Conservation (phyloP, 805 yeast species). For the Komagataella phaffii region DNA sequence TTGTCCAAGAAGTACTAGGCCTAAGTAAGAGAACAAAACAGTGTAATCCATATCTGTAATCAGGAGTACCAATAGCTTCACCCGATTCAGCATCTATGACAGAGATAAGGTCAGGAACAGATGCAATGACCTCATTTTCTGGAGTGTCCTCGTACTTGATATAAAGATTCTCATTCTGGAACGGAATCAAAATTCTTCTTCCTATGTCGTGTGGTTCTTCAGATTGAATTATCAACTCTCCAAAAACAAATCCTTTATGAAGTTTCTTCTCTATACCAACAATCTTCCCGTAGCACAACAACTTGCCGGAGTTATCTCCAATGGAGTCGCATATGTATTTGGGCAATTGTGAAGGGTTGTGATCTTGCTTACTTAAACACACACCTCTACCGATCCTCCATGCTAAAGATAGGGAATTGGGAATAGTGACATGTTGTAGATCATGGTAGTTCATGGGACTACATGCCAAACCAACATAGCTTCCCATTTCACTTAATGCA, state of each 20-base stretch:
- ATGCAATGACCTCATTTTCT: slow-evolving; percentile 18
- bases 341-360: not conserved
- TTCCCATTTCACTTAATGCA: slow-evolving; percentile 27
- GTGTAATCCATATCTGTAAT: slow-evolving; percentile 28
- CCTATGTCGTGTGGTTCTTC: slow-evolving; percentile 3
- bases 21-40: slow-evolving; percentile 29
- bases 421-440: slow-evolving; percentile 9
- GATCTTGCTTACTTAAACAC: slow-evolving; percentile 19
- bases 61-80: slow-evolving; percentile 35
- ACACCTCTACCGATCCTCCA: slow-evolving; percentile 37
- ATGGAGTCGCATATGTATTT: not conserved
- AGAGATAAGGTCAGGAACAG: slow-evolving; percentile 33
- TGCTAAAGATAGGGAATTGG: slow-evolving; percentile 22
- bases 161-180: slow-evolving; percentile 32
- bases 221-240: slow-evolving; percentile 22
- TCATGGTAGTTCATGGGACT: slow-evolving; percentile 11
- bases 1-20: slow-evolving; percentile 22
- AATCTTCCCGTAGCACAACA: slow-evolving; percentile 27
- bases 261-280: slow-evolving; percentile 26
- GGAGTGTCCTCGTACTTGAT: slow-evolving; percentile 13
- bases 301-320: slow-evolving; percentile 19
- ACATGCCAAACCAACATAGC: slow-evolving; percentile 23
- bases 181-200: slow-evolving; percentile 22
- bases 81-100: slow-evolving; percentile 28
- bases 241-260: slow-evolving; percentile 28